Evolutionary conservation across 108 stramenopile species (phyloP).

Genomic region (Seminavis robusta): DNA sequence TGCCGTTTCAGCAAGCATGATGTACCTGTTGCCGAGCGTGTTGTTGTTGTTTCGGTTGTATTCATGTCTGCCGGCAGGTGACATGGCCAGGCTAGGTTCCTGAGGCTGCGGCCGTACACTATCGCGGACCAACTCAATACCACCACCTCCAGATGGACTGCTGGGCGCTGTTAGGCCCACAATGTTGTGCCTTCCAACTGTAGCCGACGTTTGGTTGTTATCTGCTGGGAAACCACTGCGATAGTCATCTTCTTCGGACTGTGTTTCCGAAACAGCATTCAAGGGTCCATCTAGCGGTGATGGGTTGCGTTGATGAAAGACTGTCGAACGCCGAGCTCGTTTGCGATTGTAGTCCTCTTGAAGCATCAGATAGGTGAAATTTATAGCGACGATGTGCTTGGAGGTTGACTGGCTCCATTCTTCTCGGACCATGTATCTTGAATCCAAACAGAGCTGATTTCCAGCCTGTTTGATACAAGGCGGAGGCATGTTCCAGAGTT

Average conservation of each 20-base stretch:
- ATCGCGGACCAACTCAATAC: too few species aligned
- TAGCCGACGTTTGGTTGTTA: background rate
- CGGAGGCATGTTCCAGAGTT: slow-evolving; percentile 29
- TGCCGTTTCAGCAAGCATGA: background rate
- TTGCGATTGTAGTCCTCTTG: slow-evolving; percentile 18
- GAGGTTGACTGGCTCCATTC: slow-evolving; percentile 26
- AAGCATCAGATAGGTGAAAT: slow-evolving; percentile 38
- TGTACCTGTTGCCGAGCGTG: too few species aligned
- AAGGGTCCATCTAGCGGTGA: too few species aligned
- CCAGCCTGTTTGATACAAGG: slow-evolving; percentile 7
- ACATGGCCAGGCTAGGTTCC: background rate
- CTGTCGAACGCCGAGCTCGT: too few species aligned
- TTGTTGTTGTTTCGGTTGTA: background rate
- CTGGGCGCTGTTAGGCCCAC: too few species aligned
- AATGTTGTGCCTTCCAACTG: background rate
- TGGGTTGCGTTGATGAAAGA: too few species aligned
- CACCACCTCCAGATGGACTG: too few species aligned
- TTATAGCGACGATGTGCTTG: slow-evolving; percentile 29
- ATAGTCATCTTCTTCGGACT: background rate
- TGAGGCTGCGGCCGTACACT: too few species aligned
- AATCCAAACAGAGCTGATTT: background rate
- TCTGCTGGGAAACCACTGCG: background rate
- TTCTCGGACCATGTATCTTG: background rate
- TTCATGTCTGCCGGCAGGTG: background rate
- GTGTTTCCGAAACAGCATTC: background rate